Conservation (phyloP, 2,329 filamentous ascomycete genomes). For the Alternaria solani region DNA sequence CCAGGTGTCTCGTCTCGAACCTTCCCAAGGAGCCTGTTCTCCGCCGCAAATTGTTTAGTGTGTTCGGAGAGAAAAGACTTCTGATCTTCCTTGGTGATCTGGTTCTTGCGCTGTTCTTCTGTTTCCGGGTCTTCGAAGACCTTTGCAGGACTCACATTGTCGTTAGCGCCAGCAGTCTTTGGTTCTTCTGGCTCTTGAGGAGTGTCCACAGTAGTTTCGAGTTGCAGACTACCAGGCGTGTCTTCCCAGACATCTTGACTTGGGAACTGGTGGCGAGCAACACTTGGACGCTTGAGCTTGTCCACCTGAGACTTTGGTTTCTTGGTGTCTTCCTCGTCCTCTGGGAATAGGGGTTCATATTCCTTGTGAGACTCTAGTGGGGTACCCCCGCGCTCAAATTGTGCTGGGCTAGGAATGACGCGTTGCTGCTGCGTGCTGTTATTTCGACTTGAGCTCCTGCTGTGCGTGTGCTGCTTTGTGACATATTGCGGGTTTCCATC, state of each 20-base stretch:
- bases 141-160: slow-evolving; percentile 40
- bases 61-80: slow-evolving; percentile 56
- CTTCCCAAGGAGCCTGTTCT: slow-evolving; percentile 63
- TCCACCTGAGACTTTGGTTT: slow-evolving; percentile 62
- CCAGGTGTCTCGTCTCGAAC: slow-evolving; percentile 58
- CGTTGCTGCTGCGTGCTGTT: slow-evolving; percentile 67
- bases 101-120: slow-evolving; percentile 59
- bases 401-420: slow-evolving; percentile 41
- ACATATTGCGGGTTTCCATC: slow-evolving; percentile 53
- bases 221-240: slow-evolving; percentile 82
- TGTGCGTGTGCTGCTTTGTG: slow-evolving; percentile 62
- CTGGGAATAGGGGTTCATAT: slow-evolving; percentile 93
- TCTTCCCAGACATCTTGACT: slow-evolving; percentile 99
- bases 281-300: slow-evolving; percentile 63
- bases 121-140: slow-evolving; percentile 58
- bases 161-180: slow-evolving; percentile 48
- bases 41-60: slow-evolving; percentile 63
- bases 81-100: slow-evolving; percentile 53
- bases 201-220: slow-evolving; percentile 80
- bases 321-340: slow-evolving; percentile 68
- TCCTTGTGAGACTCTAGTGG: slow-evolving; percentile 89
- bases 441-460: slow-evolving; percentile 56
- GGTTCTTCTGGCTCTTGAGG: slow-evolving; percentile 69
- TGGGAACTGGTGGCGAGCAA: slow-evolving; percentile 74
- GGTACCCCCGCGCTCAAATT: slow-evolving; percentile 65